Base-by-base conservation (phyloP, 1,139 yeast species). In the Suhomyces bribrorum region DNA sequence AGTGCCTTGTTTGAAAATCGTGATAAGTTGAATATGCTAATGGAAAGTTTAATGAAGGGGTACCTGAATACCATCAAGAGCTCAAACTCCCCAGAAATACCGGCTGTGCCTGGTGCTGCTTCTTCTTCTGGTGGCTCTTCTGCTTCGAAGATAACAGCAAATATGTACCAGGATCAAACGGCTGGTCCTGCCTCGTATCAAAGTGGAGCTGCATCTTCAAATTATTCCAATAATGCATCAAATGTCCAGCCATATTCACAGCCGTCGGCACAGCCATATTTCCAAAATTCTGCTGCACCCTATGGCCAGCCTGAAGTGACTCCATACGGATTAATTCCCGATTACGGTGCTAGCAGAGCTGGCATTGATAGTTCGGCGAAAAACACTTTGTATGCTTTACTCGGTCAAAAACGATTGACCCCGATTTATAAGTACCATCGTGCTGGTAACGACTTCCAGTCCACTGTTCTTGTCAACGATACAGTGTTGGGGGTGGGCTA, bases 401-500 rank as follows among this genome's bases (percentile, higher is more conserved):
- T 62, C 25, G 63, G 63, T 5, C 52, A 52, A 26, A 43, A 49
- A 31, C 53, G 53, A 26, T 37, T 60, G 22, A 45, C 50, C 3
- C 62, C 65, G 1, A 40, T 49, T 7, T 61, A 61, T 40, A 48
- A 48, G 29, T 48, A 43, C 39, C 45, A 46, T 8, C 47, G 49
- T 24, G 43, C 46, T 2, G 56, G 54, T 2, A 48, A 45, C 28
- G 59, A 56, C 12, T 54, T 51, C 44, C 59, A 53, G 32, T 57
- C 56, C 11, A 45, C 53, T 23, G 57, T 62, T 7, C 43, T 40
- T 14, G 61, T 61, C 26, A 61, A 62, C 37, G 63, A 61, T 8
- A 40, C 40, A 14, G 49, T 60, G 3, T 51, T 69, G 16, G 74
- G 73, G 2, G 53, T 53, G 12, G 69, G 71, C 4, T 50, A 53